Evolutionary conservation across 306 rosid genomes (phyloP).

Genomic region (Lathyrus tuberosus): DNA sequence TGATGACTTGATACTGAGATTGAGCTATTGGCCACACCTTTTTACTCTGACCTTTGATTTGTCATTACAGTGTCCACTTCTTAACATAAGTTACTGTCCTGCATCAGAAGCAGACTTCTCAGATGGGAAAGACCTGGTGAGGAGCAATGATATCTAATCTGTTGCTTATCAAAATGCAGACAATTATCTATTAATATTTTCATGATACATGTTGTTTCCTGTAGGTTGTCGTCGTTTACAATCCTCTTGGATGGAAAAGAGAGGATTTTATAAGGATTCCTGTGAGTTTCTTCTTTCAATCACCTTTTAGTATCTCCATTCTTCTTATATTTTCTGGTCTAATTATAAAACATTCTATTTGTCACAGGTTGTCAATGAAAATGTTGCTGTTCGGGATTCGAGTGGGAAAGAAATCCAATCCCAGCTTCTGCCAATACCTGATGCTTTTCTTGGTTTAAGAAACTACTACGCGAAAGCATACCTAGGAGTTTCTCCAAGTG

Average conservation of each 20-base stretch:
- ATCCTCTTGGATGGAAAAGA: slow-evolving; percentile 89
- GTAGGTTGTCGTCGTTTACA: slow-evolving; percentile 75
- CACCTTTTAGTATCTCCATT: neutral
- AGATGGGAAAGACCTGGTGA: slow-evolving; percentile 73
- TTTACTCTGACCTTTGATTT: slow-evolving; percentile 25
- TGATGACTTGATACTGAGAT: slow-evolving; percentile 26
- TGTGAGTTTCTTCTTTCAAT: slow-evolving; percentile 53
- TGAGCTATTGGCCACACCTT: slow-evolving; percentile 16
- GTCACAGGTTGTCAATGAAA: slow-evolving; percentile 59
- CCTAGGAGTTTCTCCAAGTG: slow-evolving; percentile 62
- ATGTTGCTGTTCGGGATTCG: slow-evolving; percentile 66
- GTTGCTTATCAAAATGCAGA: slow-evolving; percentile 13
- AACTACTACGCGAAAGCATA: slow-evolving; percentile 57
- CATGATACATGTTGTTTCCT: slow-evolving; percentile 27
- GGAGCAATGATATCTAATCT: slow-evolving; percentile 33
- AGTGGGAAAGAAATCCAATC: slow-evolving; percentile 71
- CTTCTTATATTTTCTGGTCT: slow-evolving; percentile 18
- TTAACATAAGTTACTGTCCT: slow-evolving; percentile 73
- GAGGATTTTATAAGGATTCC: slow-evolving; percentile 78
- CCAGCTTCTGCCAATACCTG: slow-evolving; percentile 71
- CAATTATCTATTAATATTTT: neutral
- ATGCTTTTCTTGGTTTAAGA: slow-evolving; percentile 53
- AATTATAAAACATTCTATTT: slow-evolving; percentile 18
- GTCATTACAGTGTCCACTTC: slow-evolving; percentile 53
- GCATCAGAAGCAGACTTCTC: slow-evolving; percentile 70